A percentile compares a stretch with the other conserved stretches of the same genome.
Evolutionary conservation across 1,139 yeast species (phyloP).

Genomic region (Wickerhamiella pararugosa): DNA sequence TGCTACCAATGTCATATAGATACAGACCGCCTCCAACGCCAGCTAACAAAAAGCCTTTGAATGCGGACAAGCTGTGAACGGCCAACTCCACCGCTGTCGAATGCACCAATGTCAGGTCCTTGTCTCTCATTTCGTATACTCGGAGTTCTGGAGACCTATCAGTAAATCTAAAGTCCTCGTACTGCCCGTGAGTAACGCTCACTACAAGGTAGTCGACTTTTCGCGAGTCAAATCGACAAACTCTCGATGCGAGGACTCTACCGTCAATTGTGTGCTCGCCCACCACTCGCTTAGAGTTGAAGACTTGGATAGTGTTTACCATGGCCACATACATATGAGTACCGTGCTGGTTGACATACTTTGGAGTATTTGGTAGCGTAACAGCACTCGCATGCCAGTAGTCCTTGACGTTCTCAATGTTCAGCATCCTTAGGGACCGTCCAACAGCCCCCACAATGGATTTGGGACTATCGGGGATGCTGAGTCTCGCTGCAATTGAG

Average conservation of each 20-base stretch:
- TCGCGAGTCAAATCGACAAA: slow-evolving; percentile 27
- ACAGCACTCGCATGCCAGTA: neutral
- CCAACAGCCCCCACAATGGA: slow-evolving; percentile 50
- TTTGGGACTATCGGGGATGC: slow-evolving; percentile 46
- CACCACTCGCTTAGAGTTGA: too few species aligned
- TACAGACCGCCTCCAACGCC: slow-evolving; percentile 42
- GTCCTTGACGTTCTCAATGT: slow-evolving; percentile 30
- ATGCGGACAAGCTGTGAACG: slow-evolving; percentile 38
- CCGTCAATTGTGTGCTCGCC: too few species aligned
- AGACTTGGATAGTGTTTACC: too few species aligned
- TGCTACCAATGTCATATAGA: slow-evolving; percentile 60
- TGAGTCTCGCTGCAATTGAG: slow-evolving; percentile 36
- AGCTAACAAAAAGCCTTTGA: slow-evolving; percentile 47
- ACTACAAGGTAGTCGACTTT: slow-evolving; percentile 32
- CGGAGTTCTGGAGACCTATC: slow-evolving; percentile 25
- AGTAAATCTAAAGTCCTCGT: neutral
- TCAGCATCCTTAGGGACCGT: slow-evolving; percentile 41
- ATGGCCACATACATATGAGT: too few species aligned
- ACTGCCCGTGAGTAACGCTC: slow-evolving; percentile 28
- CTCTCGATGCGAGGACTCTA: neutral
- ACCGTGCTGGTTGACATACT: too few species aligned
- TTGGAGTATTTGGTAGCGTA: too few species aligned
- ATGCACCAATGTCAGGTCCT: slow-evolving; percentile 38
- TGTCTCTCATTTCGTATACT: slow-evolving; percentile 30
- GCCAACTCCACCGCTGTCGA: slow-evolving; percentile 40